Percentiles rank a stretch among this genome's conserved stretches.
phyloP scores from a whole-genome alignment of 2,329 filamentous ascomycete genomes.

The Trichoderma atroviride region DNA sequence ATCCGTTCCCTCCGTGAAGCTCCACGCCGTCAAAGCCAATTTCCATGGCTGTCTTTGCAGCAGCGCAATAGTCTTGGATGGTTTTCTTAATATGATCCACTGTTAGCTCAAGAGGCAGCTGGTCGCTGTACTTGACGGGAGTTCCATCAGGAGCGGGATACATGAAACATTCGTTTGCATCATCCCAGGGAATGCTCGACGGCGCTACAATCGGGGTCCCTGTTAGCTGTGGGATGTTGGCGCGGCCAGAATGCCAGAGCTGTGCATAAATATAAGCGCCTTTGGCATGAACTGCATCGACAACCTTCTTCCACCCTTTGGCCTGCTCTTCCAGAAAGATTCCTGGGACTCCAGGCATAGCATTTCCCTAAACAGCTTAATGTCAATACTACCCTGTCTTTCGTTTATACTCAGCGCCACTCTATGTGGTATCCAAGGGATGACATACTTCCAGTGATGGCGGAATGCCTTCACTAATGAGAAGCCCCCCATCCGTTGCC shows the following conservation, averaged over 20 bases:
- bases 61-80: slow-evolving; percentile 36
- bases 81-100: slow-evolving; percentile 46
- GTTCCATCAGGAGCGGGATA: slow-evolving; percentile 40
- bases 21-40: slow-evolving; percentile 54
- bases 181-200: slow-evolving; percentile 50
- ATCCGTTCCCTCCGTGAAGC: slow-evolving; percentile 46
- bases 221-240: slow-evolving; percentile 42
- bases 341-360: slow-evolving; percentile 55
- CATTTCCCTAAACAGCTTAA: slow-evolving; percentile 33
- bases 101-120: slow-evolving; percentile 40
- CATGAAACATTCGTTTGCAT: slow-evolving; percentile 45
- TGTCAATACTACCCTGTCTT: not conserved
- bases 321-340: slow-evolving; percentile 59
- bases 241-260: slow-evolving; percentile 53
- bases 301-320: slow-evolving; percentile 61
- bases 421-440: not conserved
- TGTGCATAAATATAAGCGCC: slow-evolving; percentile 63
- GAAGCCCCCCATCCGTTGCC: slow-evolving; percentile 45
- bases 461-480: slow-evolving; percentile 51
- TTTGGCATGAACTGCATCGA: slow-evolving; percentile 63
- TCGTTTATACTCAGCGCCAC: not conserved
- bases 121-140: slow-evolving; percentile 44
- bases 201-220: slow-evolving; percentile 43
- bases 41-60: slow-evolving; percentile 52
- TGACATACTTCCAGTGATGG: slow-evolving; percentile 46